Base-by-base conservation (phyloP, 441 rosid species). In the Raphanus hybrid region DNA sequence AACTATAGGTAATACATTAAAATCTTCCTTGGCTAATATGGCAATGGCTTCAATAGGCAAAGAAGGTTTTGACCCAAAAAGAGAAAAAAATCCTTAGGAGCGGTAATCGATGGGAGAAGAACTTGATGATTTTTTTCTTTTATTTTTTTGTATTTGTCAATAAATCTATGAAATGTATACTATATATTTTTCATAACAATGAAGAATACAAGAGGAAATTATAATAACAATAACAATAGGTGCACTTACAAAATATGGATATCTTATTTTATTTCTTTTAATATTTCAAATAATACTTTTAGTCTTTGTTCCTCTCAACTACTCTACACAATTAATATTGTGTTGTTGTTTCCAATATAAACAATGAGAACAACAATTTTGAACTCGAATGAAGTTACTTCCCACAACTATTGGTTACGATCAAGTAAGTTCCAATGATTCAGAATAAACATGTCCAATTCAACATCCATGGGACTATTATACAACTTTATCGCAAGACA, bases 361-460 rank as follows among this genome's bases (percentile, higher is more conserved):
- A 70, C 62, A 2, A 52, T 5, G 10, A 16, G 45, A 62, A 73
- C 27, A 64, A 35, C 76, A 64, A 8, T 64, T 27, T 32, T 7
- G 20, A 18, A 18, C 1, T 18, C 18, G 18, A 18, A 18, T 18
- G 20, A 18, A 18, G 20, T 18, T 18, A 18, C 18, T 16, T 0
- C 68, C 54, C 43, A 76, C 69, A 62, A 23, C 45, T 73, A 68
- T 62, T 45, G 60, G 68, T 48, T n/a, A 14, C 16, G n/a, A 37
- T n/a, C n/a, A n/a, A n/a, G n/a, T 70, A 18, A 18, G 34, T 3
- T 35, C 32, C 34, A 61, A 67, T 8, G 0, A 43, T 27, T 26
- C 66, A 57, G 43, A 35, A 26, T 7, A 8, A 63, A 52, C 16
- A 18, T 18, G 1, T 18, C 20, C 20, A 18, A 18, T 0, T 18